A percentile compares a stretch with the other conserved stretches of the same genome.
Conservation (phyloP, 2,329 filamentous ascomycete genomes). For the Claviceps purpurea region DNA sequence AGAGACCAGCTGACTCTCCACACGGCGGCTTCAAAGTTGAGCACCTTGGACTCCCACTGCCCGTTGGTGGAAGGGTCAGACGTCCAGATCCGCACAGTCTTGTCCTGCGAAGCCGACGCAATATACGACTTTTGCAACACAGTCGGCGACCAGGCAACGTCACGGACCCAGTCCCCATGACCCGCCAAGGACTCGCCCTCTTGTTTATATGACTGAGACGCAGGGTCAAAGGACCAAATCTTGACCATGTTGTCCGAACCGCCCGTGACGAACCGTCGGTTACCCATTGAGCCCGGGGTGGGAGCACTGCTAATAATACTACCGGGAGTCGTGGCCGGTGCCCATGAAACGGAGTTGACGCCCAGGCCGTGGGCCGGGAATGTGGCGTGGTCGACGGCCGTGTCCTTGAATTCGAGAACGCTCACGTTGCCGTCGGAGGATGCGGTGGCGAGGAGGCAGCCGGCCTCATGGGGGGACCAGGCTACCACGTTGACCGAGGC, state of each 20-base stretch:
- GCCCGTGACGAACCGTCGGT: constrained; percentile 82
- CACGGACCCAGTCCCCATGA: constrained; percentile 92
- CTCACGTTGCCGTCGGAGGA: constrained; percentile 88
- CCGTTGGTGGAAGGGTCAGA: constrained; percentile 46
- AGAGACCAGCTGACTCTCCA: constrained; percentile 98
- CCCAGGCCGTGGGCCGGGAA: constrained; percentile 89
- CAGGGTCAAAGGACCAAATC: constrained; percentile 71
- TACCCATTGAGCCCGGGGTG: constrained; percentile 43
- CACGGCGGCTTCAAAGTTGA: constrained; percentile 77
- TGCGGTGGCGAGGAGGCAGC: constrained; percentile 87
- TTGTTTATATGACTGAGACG: constrained; percentile 47
- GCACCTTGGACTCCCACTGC: constrained; percentile 73
- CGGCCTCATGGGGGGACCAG: constrained; percentile 94
- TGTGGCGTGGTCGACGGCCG: constrained; percentile 76
- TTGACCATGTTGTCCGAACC: constrained; percentile 89
- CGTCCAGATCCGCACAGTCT: constrained; percentile 96
- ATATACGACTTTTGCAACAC: constrained; percentile 95
- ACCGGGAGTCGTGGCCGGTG: constrained; percentile 70
- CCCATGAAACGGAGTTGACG: constrained; percentile 94
- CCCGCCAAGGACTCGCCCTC: constrained; percentile 56
- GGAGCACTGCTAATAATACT: constrained; percentile 66
- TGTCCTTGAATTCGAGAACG: constrained; percentile 94
- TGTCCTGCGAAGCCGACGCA: constrained; percentile 87
- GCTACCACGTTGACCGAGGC: constrained; percentile 93
- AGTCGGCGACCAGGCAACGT: constrained; percentile 93